A percentile compares a stretch with the other conserved stretches of the same genome.
Evolutionary conservation across 805 yeast species (phyloP).

Genomic region (Starmerella kuoi): DNA sequence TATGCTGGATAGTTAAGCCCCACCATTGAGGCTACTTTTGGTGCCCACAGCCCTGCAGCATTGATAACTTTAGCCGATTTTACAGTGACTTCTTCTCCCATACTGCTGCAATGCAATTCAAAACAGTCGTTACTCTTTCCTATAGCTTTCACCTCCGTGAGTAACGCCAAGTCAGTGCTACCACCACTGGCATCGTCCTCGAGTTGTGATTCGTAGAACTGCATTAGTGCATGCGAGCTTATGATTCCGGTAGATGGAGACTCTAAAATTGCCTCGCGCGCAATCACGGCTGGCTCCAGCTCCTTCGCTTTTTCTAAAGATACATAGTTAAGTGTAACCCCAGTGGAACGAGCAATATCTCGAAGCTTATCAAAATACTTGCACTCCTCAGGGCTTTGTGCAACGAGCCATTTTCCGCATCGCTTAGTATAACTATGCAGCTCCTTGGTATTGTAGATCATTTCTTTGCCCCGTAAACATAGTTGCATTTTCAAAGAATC

Average conservation of each 20-base stretch:
- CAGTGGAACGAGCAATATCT: constrained; percentile 38
- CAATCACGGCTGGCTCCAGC: constrained; percentile 57
- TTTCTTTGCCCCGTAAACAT: constrained; percentile 63
- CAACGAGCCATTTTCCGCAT: constrained; percentile 77
- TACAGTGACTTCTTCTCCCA: constrained; percentile 21
- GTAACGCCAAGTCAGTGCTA: constrained; percentile 49
- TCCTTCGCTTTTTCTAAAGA: constrained; percentile 34
- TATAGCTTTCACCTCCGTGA: constrained; percentile 43
- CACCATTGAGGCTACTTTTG: constrained; percentile 54
- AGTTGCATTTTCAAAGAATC: constrained; percentile 53
- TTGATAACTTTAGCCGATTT: constrained; percentile 52
- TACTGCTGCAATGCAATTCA: constrained; percentile 18
- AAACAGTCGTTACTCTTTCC: constrained; percentile 19
- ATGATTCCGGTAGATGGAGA: constrained; percentile 81
- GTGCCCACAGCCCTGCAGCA: constrained; percentile 71
- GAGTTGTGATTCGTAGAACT: constrained; percentile 42
- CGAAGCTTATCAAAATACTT: constrained; percentile 46
- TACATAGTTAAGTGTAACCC: constrained; percentile 49
- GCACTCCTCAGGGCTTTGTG: constrained; percentile 55
- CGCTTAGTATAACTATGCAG: constrained; percentile 42
- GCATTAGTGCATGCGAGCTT: constrained; percentile 66
- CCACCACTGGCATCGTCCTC: constrained; percentile 35
- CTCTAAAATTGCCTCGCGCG: constrained; percentile 46
- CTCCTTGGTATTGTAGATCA: constrained; percentile 42
- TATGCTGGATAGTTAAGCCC: constrained; percentile 45